These are phyloP conservation scores for Kazachstania bromeliacearum DNA, from an alignment of 805 yeast genomes.

Conservation along the genomic window DNA sequence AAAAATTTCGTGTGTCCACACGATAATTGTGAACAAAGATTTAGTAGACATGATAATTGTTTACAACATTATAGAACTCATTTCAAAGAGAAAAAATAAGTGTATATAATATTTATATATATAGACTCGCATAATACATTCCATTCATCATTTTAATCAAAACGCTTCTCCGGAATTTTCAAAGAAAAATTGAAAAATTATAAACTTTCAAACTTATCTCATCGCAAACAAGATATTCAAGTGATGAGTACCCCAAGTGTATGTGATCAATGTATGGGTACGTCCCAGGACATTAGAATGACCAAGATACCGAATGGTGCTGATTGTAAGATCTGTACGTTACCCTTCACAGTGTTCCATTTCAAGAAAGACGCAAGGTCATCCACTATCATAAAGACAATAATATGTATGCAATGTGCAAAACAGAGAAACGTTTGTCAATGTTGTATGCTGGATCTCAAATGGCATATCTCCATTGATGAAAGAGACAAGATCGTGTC, in stretches of 20 bases:
- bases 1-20: slow-evolving; percentile 76
- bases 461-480: slow-evolving; percentile 70
- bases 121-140: too few species aligned
- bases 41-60: slow-evolving; percentile 89
- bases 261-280: slow-evolving; percentile 67
- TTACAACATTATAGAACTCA: slow-evolving; percentile 89
- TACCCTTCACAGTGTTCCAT: slow-evolving; percentile 74
- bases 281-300: slow-evolving; percentile 38
- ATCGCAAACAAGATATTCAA: neutral
- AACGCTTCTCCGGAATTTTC: too few species aligned
- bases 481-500: slow-evolving; percentile 73
- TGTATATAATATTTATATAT: too few species aligned
- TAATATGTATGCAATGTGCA: slow-evolving; percentile 74
- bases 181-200: too few species aligned
- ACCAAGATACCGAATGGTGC: slow-evolving; percentile 59
- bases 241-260: slow-evolving; percentile 24
- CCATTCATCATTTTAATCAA: too few species aligned
- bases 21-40: slow-evolving; percentile 70
- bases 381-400: slow-evolving; percentile 44
- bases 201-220: too few species aligned
- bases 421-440: slow-evolving; percentile 78
- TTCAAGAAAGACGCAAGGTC: slow-evolving; percentile 34
- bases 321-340: slow-evolving; percentile 77
- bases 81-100: slow-evolving; percentile 33
- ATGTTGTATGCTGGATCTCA: slow-evolving; percentile 72